Evolutionary conservation across 2,329 filamentous ascomycete species (phyloP).

Genomic region (Bertia moriformis): DNA sequence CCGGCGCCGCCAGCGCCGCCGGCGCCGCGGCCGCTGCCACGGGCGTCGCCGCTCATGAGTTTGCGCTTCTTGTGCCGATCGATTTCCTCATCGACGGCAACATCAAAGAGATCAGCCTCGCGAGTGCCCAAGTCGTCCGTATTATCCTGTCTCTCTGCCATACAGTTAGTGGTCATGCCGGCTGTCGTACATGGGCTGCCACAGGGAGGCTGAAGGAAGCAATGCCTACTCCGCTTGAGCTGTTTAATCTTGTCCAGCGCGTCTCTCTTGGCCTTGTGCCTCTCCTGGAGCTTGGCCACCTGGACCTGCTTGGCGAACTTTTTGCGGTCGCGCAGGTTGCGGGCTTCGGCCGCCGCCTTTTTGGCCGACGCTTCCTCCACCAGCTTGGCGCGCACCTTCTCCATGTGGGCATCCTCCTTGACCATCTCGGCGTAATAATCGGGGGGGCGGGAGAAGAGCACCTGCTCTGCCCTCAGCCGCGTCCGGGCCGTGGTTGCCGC

Average conservation of each 20-base stretch:
- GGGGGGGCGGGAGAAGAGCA: slow-evolving; percentile 73
- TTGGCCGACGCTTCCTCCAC: slow-evolving; percentile 82
- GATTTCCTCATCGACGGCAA: slow-evolving; percentile 62
- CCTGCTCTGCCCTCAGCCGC: slow-evolving; percentile 64
- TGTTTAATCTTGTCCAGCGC: slow-evolving; percentile 90
- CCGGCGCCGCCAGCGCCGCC: slow-evolving; percentile 20
- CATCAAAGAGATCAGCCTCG: slow-evolving; percentile 81
- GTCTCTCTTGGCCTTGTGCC: slow-evolving; percentile 79
- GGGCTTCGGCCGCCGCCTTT: slow-evolving; percentile 81
- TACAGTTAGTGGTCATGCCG: too few species aligned
- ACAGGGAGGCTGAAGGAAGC: slow-evolving; percentile 8
- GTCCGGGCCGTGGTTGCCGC: slow-evolving; percentile 60
- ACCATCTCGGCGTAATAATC: slow-evolving; percentile 99
- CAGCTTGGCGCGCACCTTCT: slow-evolving; percentile 83
- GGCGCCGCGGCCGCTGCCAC: slow-evolving; percentile 21
- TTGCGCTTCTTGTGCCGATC: slow-evolving; percentile 28
- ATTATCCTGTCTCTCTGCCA: slow-evolving; percentile 71
- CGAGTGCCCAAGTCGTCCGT: slow-evolving; percentile 47
- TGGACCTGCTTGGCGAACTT: slow-evolving; percentile 99
- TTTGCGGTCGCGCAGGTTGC: slow-evolving; percentile 86
- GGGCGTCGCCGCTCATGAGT: slow-evolving; percentile 17
- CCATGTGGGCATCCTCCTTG: slow-evolving; percentile 97
- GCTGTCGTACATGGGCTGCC: slow-evolving; percentile 9
- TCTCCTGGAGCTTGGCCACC: slow-evolving; percentile 86
- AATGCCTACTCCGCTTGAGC: slow-evolving; percentile 88